These are phyloP conservation scores for Dichomitus squalens DNA, from an alignment of 1,284 basidiomycete species.

Conservation along the genomic window DNA sequence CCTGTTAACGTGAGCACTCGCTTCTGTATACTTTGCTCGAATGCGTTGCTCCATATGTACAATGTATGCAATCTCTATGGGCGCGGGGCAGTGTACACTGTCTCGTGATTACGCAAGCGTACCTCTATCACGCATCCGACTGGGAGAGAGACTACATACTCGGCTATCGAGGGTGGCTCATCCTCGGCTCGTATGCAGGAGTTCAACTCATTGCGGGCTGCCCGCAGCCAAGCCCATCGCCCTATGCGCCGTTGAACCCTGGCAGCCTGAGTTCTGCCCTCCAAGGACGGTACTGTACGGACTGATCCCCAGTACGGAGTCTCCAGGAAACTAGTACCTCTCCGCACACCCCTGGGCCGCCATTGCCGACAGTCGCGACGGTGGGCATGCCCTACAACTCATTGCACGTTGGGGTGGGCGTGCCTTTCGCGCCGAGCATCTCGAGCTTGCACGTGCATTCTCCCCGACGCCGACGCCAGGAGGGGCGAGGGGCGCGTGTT, in stretches of 20 bases:
- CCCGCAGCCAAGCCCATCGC: slow-evolving; percentile 31
- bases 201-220: slow-evolving; percentile 39
- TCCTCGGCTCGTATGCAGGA: slow-evolving; percentile 40
- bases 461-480: slow-evolving; percentile 43
- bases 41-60: not conserved
- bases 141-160: too few species aligned
- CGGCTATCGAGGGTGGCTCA: slow-evolving; percentile 46
- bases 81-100: too few species aligned
- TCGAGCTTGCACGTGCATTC: slow-evolving; percentile 34
- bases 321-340: slow-evolving; percentile 14
- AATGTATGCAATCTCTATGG: too few species aligned
- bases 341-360: slow-evolving; percentile 13
- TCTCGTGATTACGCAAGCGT: too few species aligned
- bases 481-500: slow-evolving; percentile 19
- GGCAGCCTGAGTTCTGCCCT: slow-evolving; percentile 31
- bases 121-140: too few species aligned
- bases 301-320: slow-evolving; percentile 37
- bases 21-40: not conserved
- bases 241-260: slow-evolving; percentile 21
- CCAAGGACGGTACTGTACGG: slow-evolving; percentile 28
- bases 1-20: slow-evolving; percentile 78
- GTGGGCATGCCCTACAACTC: slow-evolving; percentile 28
- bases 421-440: slow-evolving; percentile 27
- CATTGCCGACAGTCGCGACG: slow-evolving; percentile 29
- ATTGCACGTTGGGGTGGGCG: not conserved